Conservation (phyloP, 345 rosid species). For the Sonneratia alba region DNA sequence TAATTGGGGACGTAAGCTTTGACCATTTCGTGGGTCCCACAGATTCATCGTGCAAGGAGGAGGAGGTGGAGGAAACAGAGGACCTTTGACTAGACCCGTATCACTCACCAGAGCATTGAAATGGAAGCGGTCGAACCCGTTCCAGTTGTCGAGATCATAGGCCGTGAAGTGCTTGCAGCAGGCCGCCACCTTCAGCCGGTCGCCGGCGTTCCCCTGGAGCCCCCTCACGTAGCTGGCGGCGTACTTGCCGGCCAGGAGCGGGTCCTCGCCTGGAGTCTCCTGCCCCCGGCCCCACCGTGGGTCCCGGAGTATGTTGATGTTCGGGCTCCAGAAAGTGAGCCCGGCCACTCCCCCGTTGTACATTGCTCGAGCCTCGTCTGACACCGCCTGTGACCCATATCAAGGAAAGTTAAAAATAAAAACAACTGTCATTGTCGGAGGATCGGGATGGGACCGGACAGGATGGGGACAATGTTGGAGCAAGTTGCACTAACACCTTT, state of each 20-base stretch:
- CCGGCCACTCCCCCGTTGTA: slow-evolving; percentile 58
- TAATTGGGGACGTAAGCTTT: too few species aligned
- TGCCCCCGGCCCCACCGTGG: slow-evolving; percentile 94
- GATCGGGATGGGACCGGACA: too few species aligned
- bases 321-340: slow-evolving; percentile 79
- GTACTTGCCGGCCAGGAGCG: slow-evolving; percentile 55
- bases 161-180: slow-evolving; percentile 91
- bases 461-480: not conserved
- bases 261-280: slow-evolving; percentile 94
- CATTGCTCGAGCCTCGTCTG: slow-evolving; percentile 74
- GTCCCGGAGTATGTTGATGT: slow-evolving; percentile 67
- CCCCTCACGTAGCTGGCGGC: slow-evolving; percentile 76
- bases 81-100: too few species aligned
- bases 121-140: slow-evolving; percentile 62
- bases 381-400: slow-evolving; percentile 40
- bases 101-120: slow-evolving; percentile 59
- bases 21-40: too few species aligned
- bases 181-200: slow-evolving; percentile 67
- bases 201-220: slow-evolving; percentile 49
- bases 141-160: slow-evolving; percentile 85
- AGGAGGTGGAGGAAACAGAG: too few species aligned
- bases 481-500: not conserved
- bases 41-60: too few species aligned
- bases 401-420: not conserved
- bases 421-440: too few species aligned